These are phyloP conservation scores for Bassia scoparia DNA, from an alignment of 148 eudicot genomes.

Conservation along the genomic window DNA sequence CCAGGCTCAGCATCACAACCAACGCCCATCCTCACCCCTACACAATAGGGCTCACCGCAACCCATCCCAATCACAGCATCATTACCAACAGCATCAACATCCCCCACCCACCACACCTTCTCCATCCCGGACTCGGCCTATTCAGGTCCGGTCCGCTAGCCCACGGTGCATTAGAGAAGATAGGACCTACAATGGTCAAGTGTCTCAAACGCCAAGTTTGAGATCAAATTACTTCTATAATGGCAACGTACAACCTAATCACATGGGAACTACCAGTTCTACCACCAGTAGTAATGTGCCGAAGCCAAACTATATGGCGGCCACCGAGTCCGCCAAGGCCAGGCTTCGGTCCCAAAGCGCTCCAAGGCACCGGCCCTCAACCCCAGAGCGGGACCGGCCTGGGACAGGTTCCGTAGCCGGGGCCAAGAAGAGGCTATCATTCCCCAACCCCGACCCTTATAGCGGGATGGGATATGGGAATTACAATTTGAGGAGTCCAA, in stretches of 20 bases:
- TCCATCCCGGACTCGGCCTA: conserved; percentile 48
- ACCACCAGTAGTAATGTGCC: conserved; percentile 20
- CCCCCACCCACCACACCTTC: conserved; percentile 50
- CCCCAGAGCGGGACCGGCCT: conserved; percentile 58
- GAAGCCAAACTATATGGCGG: conserved; percentile 72
- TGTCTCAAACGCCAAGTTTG: conserved; percentile 61
- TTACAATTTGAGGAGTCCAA: conserved; percentile 55
- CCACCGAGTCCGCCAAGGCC: conserved; percentile 73
- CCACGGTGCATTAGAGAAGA: conserved; percentile 50
- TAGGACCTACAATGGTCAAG: conserved; percentile 27
- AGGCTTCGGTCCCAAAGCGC: conserved; percentile 65
- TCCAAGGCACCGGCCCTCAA: conserved; percentile 63
- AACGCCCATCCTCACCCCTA: conserved; percentile 53
- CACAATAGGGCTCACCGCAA: conserved; percentile 36
- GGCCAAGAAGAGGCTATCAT: conserved; percentile 62
- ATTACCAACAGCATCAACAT: conserved; percentile 22
- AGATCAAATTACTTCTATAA: conserved; percentile 51
- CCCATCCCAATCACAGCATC: conserved; percentile 18
- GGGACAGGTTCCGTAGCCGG: conserved; percentile 32
- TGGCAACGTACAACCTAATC: conserved; percentile 23
- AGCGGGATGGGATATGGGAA: conserved; percentile 31
- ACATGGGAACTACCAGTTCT: conserved; percentile 15
- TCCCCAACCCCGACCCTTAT: conserved; percentile 51
- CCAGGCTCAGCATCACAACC: conserved; percentile 32
- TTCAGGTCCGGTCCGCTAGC: conserved; percentile 71